These are phyloP conservation scores for Sclerotinia sclerotiorum DNA, from an alignment of 2,329 filamentous ascomycete species.

Conservation along the genomic window DNA sequence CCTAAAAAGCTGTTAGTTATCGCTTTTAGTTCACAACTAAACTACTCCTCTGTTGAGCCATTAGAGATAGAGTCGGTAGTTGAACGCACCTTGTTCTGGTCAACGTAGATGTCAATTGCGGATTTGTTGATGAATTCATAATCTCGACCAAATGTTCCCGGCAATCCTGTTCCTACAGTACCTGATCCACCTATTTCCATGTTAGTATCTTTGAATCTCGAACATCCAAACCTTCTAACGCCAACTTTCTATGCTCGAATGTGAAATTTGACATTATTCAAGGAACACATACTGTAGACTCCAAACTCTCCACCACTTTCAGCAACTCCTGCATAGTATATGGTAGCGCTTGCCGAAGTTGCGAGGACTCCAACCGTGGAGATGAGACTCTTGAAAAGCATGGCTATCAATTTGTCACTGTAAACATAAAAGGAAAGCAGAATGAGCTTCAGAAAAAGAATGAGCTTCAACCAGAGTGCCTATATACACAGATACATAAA, in stretches of 20 bases:
- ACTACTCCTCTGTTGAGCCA: no score
- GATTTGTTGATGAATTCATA: constrained; percentile 51
- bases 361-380: constrained; percentile 1
- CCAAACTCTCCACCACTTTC: constrained; percentile 51
- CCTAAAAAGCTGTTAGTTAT: constrained; percentile 25
- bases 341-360: constrained; percentile 41
- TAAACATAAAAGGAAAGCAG: background rate
- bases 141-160: constrained; percentile 50
- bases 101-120: constrained; percentile 48
- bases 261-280: background rate
- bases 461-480: no score
- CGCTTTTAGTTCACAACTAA: background rate
- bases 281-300: constrained; percentile 42
- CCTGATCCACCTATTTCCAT: constrained; percentile 33
- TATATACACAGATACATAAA: background rate
- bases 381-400: constrained; percentile 13
- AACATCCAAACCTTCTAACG: background rate
- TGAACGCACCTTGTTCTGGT: constrained; percentile 45
- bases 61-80: no score
- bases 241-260: background rate
- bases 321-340: constrained; percentile 50
- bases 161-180: constrained; percentile 47
- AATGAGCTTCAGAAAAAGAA: background rate
- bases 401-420: background rate
- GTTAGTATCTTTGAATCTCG: background rate